These are phyloP conservation scores for Metrosideros polymorpha DNA, from an alignment of 441 rosid genomes.

Conservation along the genomic window DNA sequence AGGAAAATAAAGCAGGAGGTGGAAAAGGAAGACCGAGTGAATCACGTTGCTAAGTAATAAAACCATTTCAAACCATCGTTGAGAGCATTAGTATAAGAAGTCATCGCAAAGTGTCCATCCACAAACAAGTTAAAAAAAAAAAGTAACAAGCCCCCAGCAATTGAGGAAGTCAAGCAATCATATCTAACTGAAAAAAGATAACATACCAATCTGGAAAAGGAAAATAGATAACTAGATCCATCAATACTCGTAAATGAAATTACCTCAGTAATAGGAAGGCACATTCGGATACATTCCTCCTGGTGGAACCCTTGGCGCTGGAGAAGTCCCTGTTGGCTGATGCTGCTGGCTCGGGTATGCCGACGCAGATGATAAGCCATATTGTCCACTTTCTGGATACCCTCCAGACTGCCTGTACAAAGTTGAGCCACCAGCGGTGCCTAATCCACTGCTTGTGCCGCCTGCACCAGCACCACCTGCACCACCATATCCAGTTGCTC, in stretches of 20 bases:
- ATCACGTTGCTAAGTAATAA: not conserved
- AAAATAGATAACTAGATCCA: not conserved
- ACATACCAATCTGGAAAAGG: not conserved
- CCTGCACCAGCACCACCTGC: conserved; percentile 19
- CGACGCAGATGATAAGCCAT: conserved; percentile 36
- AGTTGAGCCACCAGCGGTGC: conserved; percentile 8
- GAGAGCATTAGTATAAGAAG: not conserved
- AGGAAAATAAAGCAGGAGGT: not conserved
- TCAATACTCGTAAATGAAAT: not conserved
- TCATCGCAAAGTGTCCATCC: not conserved
- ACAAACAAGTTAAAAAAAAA: not conserved
- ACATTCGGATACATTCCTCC: conserved; percentile 77
- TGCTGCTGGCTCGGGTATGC: conserved; percentile 61
- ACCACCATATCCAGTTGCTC: conserved; percentile 19
- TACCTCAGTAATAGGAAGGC: conserved; percentile 78
- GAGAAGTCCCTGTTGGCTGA: conserved; percentile 38
- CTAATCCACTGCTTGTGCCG: not conserved
- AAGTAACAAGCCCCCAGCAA: not conserved
- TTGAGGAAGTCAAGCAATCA: not conserved
- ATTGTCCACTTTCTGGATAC: conserved; percentile 56
- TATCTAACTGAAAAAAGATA: not conserved
- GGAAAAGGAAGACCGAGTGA: not conserved
- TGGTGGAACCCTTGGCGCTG: conserved; percentile 67
- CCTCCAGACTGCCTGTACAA: conserved; percentile 65
- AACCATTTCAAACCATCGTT: not conserved